Base-by-base conservation (phyloP, 1,139 yeast species). In the Trichomonascaceae sp. region DNA sequence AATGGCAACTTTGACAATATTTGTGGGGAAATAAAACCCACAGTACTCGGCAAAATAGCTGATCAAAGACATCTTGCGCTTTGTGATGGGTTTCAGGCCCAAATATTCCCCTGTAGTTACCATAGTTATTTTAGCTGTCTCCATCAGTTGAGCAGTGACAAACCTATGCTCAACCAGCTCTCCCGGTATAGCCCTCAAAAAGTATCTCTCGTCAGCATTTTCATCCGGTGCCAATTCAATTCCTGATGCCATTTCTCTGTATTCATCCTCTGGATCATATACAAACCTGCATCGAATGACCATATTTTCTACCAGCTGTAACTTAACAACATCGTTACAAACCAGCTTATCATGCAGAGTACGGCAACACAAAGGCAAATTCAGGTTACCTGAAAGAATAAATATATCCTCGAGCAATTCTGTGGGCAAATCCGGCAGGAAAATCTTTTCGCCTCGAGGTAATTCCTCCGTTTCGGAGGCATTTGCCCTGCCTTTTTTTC, bases 401-500 rank as follows among this genome's bases (percentile, higher is more conserved):
- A 60, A 60, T 3, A 59, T 54, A 13, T 45, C 50, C 17, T 60
- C 61, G 15, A 60, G 46, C 10, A 60, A 46, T 49, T 60, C 63
- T 2, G 55, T 50, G 10, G 63, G 63, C 3, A 60, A 53, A 22
- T 52, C 50, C 13, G 56, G 60, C 19, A 60, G 51, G 39, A 41
- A 36, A 36, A 15, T 17, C 41, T 36, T 36, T 36, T 36, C 41
- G n/a, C 17, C 32, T 27, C 15, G 41, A 36, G 41, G 41, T 15
- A 13, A 36, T 7, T 20, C 32, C 12, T 27, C 27, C 22, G 19
- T 41, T 1, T 17, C 27, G 12, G 18, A 10, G 6, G 24, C 5
- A n/a, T 8, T 17, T 13, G 39, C 4, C 15, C 30, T 47, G 15
- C 43, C 41, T 8, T 46, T 45, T 46, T 44, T 53, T 20, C 41